Conservation (phyloP, 257 asterid genomes). For the Haberlea rhodopensis region DNA sequence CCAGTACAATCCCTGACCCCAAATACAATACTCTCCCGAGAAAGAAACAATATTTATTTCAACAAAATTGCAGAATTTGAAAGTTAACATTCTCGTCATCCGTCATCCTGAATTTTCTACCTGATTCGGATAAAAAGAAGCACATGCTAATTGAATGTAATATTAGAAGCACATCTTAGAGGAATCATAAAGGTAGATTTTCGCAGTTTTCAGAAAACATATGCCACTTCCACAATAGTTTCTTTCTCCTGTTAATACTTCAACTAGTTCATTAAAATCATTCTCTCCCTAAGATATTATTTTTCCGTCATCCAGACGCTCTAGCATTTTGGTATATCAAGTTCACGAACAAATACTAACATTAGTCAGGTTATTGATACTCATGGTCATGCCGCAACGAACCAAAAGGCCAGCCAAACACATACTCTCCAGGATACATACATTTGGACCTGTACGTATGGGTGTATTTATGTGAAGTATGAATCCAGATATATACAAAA, state of each 20-base stretch:
- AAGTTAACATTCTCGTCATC: neutral
- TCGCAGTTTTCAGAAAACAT: neutral
- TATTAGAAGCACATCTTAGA: neutral
- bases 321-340: neutral
- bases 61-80: neutral
- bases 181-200: conserved; percentile 11
- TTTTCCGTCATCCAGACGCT: neutral
- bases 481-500: neutral
- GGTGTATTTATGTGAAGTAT: neutral
- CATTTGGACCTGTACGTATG: too few species aligned
- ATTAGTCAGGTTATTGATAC: neutral
- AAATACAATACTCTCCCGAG: neutral
- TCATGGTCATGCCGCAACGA: neutral
- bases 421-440: neutral
- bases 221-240: neutral
- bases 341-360: neutral
- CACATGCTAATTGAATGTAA: neutral
- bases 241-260: conserved; percentile 3
- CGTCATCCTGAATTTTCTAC: neutral
- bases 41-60: neutral
- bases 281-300: neutral
- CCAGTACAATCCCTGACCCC: neutral
- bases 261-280: conserved; percentile 16
- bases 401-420: neutral
- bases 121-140: conserved; percentile 5